phyloP scores from a whole-genome alignment of 371 early-diverging fungal genomes.

The Hamiltosporidium tvaerminnensis region DNA sequence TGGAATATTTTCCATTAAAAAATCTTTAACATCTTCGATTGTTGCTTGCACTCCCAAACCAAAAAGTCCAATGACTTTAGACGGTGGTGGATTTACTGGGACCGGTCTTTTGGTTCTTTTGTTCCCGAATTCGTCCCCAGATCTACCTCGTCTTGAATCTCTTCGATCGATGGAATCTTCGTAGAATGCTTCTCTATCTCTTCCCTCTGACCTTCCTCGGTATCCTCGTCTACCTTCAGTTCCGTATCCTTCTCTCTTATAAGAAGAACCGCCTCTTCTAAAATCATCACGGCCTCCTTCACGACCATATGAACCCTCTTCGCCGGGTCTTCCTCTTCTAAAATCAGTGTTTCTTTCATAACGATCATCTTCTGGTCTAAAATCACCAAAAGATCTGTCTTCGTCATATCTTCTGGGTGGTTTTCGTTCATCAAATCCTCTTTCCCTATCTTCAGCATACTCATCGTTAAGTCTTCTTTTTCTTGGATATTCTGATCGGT shows the following conservation, averaged over 20 bases:
- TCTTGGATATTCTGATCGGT: too few relatives aligned
- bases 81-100: constrained; percentile 23
- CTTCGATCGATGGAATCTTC: not conserved
- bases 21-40: constrained; percentile 37
- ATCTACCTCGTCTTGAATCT: not conserved
- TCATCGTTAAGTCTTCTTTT: not conserved
- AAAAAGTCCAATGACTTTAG: constrained; percentile 42
- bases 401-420: not conserved
- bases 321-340: too few relatives aligned
- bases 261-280: not conserved
- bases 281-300: not conserved
- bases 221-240: not conserved
- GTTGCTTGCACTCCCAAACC: constrained; percentile 29
- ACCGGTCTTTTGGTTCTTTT: not conserved
- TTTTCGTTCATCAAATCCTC: constrained; percentile 1
- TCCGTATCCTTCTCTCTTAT: not conserved
- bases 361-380: too few relatives aligned
- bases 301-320: not conserved
- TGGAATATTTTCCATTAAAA: constrained; percentile 31
- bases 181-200: not conserved
- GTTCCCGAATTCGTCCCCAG: not conserved
- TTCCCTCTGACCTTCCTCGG: not conserved
- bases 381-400: not conserved
- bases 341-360: too few relatives aligned
- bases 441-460: not conserved